These are phyloP conservation scores for Ogataea trehaloabstinens DNA, from an alignment of 805 yeast genomes.

Conservation along the genomic window DNA sequence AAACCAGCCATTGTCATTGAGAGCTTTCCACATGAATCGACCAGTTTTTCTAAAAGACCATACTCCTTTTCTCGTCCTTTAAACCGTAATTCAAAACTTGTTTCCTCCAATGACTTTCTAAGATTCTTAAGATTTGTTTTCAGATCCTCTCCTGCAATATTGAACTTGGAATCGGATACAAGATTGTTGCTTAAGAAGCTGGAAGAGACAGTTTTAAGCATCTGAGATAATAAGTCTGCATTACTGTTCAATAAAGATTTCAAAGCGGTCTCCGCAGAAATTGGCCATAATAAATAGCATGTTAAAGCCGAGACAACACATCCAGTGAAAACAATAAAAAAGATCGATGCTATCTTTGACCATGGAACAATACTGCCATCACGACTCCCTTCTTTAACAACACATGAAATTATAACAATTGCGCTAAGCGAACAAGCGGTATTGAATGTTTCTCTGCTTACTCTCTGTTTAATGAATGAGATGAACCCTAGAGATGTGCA, in stretches of 20 bases:
- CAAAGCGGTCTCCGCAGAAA: slow-evolving; percentile 48
- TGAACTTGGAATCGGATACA: slow-evolving; percentile 38
- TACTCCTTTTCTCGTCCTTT: slow-evolving; percentile 58
- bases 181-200: slow-evolving; percentile 50
- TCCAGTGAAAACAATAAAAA: slow-evolving; percentile 59
- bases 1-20: slow-evolving; percentile 64
- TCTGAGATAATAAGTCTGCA: slow-evolving; percentile 49
- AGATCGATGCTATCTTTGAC: slow-evolving; percentile 49
- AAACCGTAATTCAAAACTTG: slow-evolving; percentile 56
- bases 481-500: slow-evolving; percentile 61
- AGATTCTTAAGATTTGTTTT: slow-evolving; percentile 40
- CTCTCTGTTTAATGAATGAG: slow-evolving; percentile 66
- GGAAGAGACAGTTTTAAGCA: slow-evolving; percentile 44
- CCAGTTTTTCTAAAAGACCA: slow-evolving; percentile 42
- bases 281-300: slow-evolving; percentile 67
- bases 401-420: slow-evolving; percentile 65
- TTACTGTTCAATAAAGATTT: slow-evolving; percentile 48
- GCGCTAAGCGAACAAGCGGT: slow-evolving; percentile 80
- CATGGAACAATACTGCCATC: slow-evolving; percentile 59
- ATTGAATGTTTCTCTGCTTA: slow-evolving; percentile 67
- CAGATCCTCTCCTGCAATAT: slow-evolving; percentile 35
- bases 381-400: slow-evolving; percentile 70
- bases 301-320: slow-evolving; percentile 54
- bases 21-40: slow-evolving; percentile 49
- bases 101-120: slow-evolving; percentile 48